Evolutionary conservation across 2,329 filamentous ascomycete genomes (phyloP), one percentile per base, ranked within the genome.

Genomic region (Fusarium nanum): DNA sequence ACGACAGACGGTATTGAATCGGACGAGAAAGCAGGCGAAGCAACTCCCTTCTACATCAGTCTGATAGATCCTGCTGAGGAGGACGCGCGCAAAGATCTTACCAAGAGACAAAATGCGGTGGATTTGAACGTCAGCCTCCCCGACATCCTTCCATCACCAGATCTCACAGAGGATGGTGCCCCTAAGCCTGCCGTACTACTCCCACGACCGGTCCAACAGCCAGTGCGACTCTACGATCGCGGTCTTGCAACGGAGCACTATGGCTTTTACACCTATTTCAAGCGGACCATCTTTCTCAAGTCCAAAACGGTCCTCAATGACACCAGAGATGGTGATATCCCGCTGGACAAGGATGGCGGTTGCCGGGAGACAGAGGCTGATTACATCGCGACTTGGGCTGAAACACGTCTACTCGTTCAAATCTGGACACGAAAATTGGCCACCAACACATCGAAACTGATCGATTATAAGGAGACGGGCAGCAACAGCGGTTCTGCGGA

Each of bases 261-360:
- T 79, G 93, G 93, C 4, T 98, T 98, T 81, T 98, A 97, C 82
- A 92, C 88, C 1, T 97, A 97, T 83, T 98, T 92, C 79, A 90
- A 94, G 80, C 93, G 94, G 70, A 92, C 91, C 11, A 93, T 97
- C 68, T 97, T 95, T 82, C 84, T 97, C 67, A 89, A 90, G 72
- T 89, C 88, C 18, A 81, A 85, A 13, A 80, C 80, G 1, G 78
- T 81, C 2, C 77, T 88, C 61, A 85, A 86, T 67, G 75, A 76
- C n/a, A 83, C 83, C 18, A 76, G 77, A 16, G 77, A 81, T n/a
- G 77, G 76, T 10, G 76, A 81, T 50, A 78, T 83, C 4, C 80
- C 83, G 2, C 80, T 83, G 27, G 88, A 91, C 70, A 73, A 81
- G 47, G 80, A 87, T 64, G 89, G 89, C 41, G 89, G 89, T 11